phyloP scores from a whole-genome alignment of 371 early-diverging fungal genomes.

The Pancytospora epiphaga region DNA sequence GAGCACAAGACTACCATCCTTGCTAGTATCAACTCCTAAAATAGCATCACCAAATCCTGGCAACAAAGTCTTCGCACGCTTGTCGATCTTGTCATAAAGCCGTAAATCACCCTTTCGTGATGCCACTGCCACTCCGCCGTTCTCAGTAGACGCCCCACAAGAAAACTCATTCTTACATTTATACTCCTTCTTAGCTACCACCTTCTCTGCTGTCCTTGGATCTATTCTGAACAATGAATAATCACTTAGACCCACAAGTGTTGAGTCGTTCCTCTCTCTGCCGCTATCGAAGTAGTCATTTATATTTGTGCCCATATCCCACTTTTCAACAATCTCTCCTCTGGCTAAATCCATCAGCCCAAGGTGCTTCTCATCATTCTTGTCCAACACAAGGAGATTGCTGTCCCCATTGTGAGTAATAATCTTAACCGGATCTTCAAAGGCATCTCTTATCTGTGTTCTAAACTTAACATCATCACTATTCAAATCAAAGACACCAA shows the following conservation, averaged over 20 bases:
- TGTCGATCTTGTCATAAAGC: slow-evolving; percentile 69
- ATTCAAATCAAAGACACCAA: slow-evolving; percentile 58
- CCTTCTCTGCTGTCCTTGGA: slow-evolving; percentile 64
- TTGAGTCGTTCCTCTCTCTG: slow-evolving; percentile 66
- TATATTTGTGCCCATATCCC: slow-evolving; percentile 66
- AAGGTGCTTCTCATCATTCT: slow-evolving; percentile 64
- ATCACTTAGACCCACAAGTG: slow-evolving; percentile 70
- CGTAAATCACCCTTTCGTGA: slow-evolving; percentile 76
- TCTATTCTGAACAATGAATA: slow-evolving; percentile 76
- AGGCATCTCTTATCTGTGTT: slow-evolving; percentile 48
- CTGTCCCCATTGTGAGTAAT: slow-evolving; percentile 44
- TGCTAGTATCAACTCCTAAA: slow-evolving; percentile 74
- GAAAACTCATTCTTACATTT: slow-evolving; percentile 63
- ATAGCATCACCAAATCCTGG: slow-evolving; percentile 78
- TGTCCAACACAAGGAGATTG: slow-evolving; percentile 48
- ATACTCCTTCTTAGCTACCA: slow-evolving; percentile 55
- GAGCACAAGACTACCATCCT: slow-evolving; percentile 71
- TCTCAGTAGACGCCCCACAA: slow-evolving; percentile 67
- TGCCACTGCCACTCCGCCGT: slow-evolving; percentile 73
- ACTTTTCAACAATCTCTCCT: slow-evolving; percentile 79
- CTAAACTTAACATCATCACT: slow-evolving; percentile 52
- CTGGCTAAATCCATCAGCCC: slow-evolving; percentile 76
- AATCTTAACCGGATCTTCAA: slow-evolving; percentile 52
- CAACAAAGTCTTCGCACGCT: slow-evolving; percentile 73
- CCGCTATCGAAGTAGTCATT: slow-evolving; percentile 69